Evolutionary conservation across 768 basidiomycete species (phyloP), one percentile per base, ranked within the genome.

Genomic region (Pleurotus platypus): DNA sequence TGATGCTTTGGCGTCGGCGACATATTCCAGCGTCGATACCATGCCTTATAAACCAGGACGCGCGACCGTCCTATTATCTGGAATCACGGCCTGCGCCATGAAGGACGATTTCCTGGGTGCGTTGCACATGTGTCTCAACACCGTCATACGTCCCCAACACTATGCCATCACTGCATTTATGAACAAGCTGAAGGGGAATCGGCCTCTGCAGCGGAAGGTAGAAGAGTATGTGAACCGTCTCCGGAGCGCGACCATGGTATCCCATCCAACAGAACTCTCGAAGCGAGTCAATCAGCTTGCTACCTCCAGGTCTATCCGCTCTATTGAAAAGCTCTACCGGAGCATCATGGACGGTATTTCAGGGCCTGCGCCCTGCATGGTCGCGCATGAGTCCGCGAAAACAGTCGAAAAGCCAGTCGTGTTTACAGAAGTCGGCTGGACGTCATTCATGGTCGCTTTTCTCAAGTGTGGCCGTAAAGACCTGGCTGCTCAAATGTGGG

Each of bases 401-500:
- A 76, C 77, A 2, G 49, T 67, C 2, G 63, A 67, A 15, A 80
- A 69, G 58, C 71, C 77, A 5, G 71, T 87, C 6, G 68, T 78
- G 7, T 70, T 93, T 64, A 78, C 82, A 2, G 81, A 84, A 58
- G 68, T 76, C 7, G 70, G 75, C 26, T 92, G 90, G 89, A 77
- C 78, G 0, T 75, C 81, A 2, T 86, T 93, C 63, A 69, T 94
- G 51, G 75, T 78, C 1, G 83, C 79, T 12, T 90, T 91, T 61
- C 70, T 91, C 42, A 78, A 75, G 56, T 76, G 78, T 59, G 74
- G 79, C 38, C 72, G 79, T 27, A 72, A 73, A 43, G 84, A 87
- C 51, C 69, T 86, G 18, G 90, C 85, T 2, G 79, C 78, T 45
- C 70, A 72, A 20, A 65, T 92, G 4, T 92, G 92, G 92, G 74